These are phyloP conservation scores for Pestalotiopsis sp. DNA, from an alignment of 2,329 filamentous ascomycete genomes.

Conservation along the genomic window DNA sequence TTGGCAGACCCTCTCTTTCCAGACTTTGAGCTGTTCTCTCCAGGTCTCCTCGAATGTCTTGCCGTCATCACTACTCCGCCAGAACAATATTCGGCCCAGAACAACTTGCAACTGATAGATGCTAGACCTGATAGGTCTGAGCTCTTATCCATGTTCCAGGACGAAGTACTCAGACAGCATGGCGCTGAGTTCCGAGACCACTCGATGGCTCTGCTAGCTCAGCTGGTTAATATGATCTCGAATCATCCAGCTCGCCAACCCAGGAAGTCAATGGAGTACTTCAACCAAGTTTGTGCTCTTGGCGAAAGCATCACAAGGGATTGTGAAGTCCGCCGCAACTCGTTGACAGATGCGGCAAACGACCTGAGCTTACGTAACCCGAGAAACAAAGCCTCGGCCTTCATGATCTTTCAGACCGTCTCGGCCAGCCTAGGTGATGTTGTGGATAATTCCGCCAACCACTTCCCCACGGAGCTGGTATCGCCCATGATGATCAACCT, in stretches of 20 bases:
- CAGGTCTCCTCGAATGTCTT: constrained; percentile 50
- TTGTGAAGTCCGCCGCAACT: constrained; percentile 31
- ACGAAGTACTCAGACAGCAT: constrained; percentile 21
- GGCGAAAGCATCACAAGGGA: constrained; percentile 26
- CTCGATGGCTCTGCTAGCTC: constrained; percentile 44
- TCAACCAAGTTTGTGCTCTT: constrained; percentile 38
- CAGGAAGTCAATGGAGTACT: constrained; percentile 45
- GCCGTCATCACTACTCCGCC: constrained; percentile 36
- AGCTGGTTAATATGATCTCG: constrained; percentile 44
- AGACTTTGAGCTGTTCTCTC: constrained; percentile 41
- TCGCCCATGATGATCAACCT: constrained; percentile 42
- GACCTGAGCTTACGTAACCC: constrained; percentile 30
- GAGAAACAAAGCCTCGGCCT: constrained; percentile 40
- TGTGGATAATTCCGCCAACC: constrained; percentile 60
- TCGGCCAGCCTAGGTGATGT: constrained; percentile 46
- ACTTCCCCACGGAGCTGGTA: constrained; percentile 50
- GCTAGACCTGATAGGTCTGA: constrained; percentile 34
- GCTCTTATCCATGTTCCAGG: constrained; percentile 49
- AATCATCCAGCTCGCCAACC: constrained; percentile 47
- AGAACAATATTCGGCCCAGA: constrained; percentile 33
- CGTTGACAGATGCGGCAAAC: constrained; percentile 18
- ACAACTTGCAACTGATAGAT: constrained; percentile 32
- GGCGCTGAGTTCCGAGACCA: constrained; percentile 31
- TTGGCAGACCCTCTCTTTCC: constrained; percentile 37
- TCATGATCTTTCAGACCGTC: constrained; percentile 46